phyloP scores from a whole-genome alignment of 2,329 filamentous ascomycete species.

The Simplicillium aogashimaense region DNA sequence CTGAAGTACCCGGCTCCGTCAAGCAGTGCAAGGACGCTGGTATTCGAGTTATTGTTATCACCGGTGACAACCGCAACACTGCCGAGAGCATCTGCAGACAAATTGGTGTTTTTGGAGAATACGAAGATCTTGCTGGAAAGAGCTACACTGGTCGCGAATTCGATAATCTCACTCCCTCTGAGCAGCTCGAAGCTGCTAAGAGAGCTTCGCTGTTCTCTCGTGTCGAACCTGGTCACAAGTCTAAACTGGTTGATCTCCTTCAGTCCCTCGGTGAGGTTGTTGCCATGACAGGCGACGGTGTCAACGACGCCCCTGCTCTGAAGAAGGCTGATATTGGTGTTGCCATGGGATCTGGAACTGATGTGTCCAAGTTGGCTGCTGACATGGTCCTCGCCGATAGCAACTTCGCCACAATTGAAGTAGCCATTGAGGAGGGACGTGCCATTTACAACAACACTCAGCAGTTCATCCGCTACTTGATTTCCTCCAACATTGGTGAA shows the following conservation, averaged over 20 bases:
- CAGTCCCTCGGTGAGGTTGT: slow-evolving; percentile 91
- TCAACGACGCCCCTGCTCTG: slow-evolving; percentile 93
- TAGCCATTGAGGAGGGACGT: slow-evolving; percentile 91
- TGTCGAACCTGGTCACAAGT: slow-evolving; percentile 93
- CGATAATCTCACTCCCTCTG: slow-evolving; percentile 66
- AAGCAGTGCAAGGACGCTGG: slow-evolving; percentile 83
- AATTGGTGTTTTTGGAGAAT: slow-evolving; percentile 80
- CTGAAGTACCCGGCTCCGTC: slow-evolving; percentile 81
- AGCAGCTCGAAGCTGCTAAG: slow-evolving; percentile 78
- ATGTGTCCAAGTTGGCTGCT: slow-evolving; percentile 90
- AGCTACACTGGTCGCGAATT: slow-evolving; percentile 95
- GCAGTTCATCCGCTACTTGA: slow-evolving; percentile 98
- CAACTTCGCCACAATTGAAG: slow-evolving; percentile 96
- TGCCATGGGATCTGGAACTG: slow-evolving; percentile 96
- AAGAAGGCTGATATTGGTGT: slow-evolving; percentile 99
- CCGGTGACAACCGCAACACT: slow-evolving; percentile 94
- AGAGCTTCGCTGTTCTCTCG: slow-evolving; percentile 88
- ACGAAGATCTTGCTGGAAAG: slow-evolving; percentile 81
- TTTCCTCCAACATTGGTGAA: slow-evolving; percentile 98
- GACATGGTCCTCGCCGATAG: slow-evolving; percentile 99
- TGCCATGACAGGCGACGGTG: slow-evolving; percentile 97
- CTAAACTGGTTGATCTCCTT: slow-evolving; percentile 91
- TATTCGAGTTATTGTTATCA: slow-evolving; percentile 96
- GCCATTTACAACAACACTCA: slow-evolving; percentile 99
- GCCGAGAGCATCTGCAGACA: slow-evolving; percentile 96